Evolutionary conservation across 1,284 basidiomycete genomes (phyloP), one percentile per base, ranked within the genome.

Genomic region (Hymenochaete sp.): DNA sequence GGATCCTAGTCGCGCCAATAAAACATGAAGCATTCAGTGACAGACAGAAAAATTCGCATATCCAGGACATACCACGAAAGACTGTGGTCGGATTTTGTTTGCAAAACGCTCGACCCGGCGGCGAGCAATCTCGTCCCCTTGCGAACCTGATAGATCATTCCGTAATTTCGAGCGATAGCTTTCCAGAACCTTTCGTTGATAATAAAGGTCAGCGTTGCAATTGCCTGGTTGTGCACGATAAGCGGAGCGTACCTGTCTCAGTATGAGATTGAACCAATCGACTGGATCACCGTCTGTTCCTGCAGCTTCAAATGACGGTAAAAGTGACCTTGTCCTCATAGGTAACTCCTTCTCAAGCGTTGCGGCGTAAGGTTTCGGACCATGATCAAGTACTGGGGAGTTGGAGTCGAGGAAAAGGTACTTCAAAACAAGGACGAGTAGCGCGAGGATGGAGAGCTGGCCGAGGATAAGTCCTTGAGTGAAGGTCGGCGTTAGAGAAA

Each of bases 391-490:
- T 51, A 71, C 64, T 51, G 71, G 66, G 24, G 77, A 69, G 1
- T 55, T 56, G 24, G 82, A 74, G 55, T 87, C 81, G 52, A 90
- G 73, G 61, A 89, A 89, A 38, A 90, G 73, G 58, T 88, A 87
- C 59, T 83, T 84, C 62, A 90, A 75, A 52, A 89, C 70, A 53
- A 86, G 65, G 28, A 66, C 68, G 25, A 89, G 70, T 24, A 90
- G 67, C 41, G 79, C 56, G 41, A 89, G 67, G 51, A 90, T 79
- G 27, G 85, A 88, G 26, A 86, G 65, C 57, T 90, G 86, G 48
- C 86, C 86, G 24, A 89, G 62, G 24, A 90, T 67, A 36, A 90
- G 72, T 28, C 86, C 86, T 59, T 89, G 86, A 0, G 86, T 88
- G 61, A 90, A 90, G 2, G 84, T 89, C 1, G 82, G 86, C 55